A percentile compares a stretch with the other conserved stretches of the same genome.
phyloP scores from a whole-genome alignment of 495 filamentous ascomycete genomes.

The Xylaria acuta region DNA sequence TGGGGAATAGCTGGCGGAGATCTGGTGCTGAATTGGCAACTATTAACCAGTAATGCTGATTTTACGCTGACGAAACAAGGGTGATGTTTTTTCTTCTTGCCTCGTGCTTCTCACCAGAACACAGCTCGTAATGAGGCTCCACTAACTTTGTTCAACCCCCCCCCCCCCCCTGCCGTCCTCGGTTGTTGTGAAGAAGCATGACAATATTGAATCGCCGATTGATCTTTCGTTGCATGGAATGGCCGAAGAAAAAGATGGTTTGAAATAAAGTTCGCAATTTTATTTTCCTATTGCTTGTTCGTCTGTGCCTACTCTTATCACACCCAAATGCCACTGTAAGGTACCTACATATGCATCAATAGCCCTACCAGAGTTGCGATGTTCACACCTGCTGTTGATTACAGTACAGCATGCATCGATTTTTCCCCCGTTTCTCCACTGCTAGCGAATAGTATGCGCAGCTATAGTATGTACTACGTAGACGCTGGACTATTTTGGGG shows the following conservation, averaged over 20 bases:
- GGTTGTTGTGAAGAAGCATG: not conserved
- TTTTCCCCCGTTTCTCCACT: slow-evolving; percentile 9
- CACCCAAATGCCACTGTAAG: not conserved
- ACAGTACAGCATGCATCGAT: slow-evolving; percentile 23
- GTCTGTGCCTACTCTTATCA: not conserved
- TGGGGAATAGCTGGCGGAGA: not conserved
- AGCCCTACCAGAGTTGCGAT: not conserved
- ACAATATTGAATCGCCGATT: slow-evolving; percentile 8
- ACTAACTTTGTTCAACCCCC: slow-evolving; percentile 21
- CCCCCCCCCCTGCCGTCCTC: not conserved
- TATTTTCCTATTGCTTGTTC: not conserved
- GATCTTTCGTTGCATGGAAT: slow-evolving; percentile 1
- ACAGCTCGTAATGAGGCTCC: slow-evolving; percentile 25
- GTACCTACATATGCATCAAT: not conserved
- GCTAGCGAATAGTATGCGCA: slow-evolving; percentile 19
- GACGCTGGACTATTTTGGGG: slow-evolving; percentile 26
- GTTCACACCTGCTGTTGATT: not conserved
- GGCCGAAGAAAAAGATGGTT: not conserved
- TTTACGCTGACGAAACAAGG: slow-evolving; percentile 3
- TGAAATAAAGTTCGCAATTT: not conserved
- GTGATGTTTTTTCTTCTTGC: not conserved
- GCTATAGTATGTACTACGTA: slow-evolving; percentile 1
- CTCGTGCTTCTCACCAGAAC: slow-evolving; percentile 11
- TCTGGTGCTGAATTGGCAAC: not conserved
- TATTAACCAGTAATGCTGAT: slow-evolving; percentile 15